phyloP scores from a whole-genome alignment of 805 yeast species.

The Spathaspora arborariae region DNA sequence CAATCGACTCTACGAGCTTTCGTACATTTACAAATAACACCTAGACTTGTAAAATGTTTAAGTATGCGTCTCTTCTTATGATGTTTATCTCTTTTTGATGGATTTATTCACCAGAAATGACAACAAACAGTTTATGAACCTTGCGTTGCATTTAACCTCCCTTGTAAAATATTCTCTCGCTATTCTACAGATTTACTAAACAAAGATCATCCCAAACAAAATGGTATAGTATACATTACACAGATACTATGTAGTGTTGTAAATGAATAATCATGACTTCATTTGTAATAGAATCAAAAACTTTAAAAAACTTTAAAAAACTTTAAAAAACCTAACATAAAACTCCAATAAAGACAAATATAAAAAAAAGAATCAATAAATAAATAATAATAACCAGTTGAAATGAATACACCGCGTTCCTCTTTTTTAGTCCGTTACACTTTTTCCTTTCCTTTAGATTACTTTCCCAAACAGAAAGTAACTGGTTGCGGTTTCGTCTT shows the following conservation, averaged over 20 bases:
- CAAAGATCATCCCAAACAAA: background rate
- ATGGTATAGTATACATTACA: background rate
- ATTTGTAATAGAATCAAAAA: background rate
- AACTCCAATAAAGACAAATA: background rate
- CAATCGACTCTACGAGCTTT: slow-evolving; percentile 13
- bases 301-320: too few species aligned
- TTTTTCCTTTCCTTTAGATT: slow-evolving; percentile 7
- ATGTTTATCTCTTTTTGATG: too few species aligned
- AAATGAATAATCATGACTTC: background rate
- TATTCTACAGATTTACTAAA: too few species aligned
- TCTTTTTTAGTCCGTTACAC: background rate
- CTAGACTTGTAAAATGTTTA: background rate
- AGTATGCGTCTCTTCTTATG: too few species aligned
- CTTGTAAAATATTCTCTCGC: too few species aligned
- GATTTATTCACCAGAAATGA: too few species aligned
- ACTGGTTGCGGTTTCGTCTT: slow-evolving; percentile 28
- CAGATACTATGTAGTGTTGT: background rate
- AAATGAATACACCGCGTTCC: background rate
- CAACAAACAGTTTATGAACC: too few species aligned
- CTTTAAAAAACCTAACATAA: background rate
- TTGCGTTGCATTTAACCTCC: too few species aligned
- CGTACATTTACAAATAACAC: slow-evolving; percentile 6
- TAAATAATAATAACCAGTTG: background rate
- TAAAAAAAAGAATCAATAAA: background rate
- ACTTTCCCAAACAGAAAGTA: slow-evolving; percentile 39